A percentile compares a stretch with the other conserved stretches of the same genome.
Conservation (phyloP, 345 rosid genomes). For the Hibiscus mutabilis region DNA sequence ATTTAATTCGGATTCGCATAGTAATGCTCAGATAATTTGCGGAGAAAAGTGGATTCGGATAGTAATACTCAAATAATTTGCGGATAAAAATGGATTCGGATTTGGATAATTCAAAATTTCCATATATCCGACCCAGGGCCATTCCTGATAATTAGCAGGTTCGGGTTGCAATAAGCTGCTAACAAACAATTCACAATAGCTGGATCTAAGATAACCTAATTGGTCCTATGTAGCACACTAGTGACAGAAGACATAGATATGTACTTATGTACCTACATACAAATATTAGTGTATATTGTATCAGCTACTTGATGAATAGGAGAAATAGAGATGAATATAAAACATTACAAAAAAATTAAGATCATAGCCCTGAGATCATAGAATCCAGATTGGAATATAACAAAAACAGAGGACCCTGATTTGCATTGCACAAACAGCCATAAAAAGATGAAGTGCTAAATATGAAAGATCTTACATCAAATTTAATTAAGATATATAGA, state of each 20-base stretch:
- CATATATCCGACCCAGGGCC: too few species aligned
- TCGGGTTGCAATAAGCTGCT: neutral
- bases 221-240: neutral
- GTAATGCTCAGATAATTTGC: too few species aligned
- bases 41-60: too few species aligned
- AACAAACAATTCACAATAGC: neutral
- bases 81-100: too few species aligned
- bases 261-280: slow-evolving; percentile 32
- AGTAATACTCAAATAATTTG: too few species aligned
- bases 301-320: neutral
- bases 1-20: too few species aligned
- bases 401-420: neutral
- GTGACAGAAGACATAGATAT: neutral
- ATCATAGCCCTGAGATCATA: neutral
- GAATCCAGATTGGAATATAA: neutral
- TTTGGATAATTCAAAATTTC: too few species aligned
- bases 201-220: neutral
- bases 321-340: neutral
- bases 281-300: neutral
- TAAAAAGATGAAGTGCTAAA: neutral
- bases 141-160: neutral
- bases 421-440: neutral
- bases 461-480: neutral
- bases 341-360: neutral
- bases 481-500: neutral